Evolutionary conservation across 192 early-diverging fungal genomes (phyloP).

Genomic region (Podila minutissima): DNA sequence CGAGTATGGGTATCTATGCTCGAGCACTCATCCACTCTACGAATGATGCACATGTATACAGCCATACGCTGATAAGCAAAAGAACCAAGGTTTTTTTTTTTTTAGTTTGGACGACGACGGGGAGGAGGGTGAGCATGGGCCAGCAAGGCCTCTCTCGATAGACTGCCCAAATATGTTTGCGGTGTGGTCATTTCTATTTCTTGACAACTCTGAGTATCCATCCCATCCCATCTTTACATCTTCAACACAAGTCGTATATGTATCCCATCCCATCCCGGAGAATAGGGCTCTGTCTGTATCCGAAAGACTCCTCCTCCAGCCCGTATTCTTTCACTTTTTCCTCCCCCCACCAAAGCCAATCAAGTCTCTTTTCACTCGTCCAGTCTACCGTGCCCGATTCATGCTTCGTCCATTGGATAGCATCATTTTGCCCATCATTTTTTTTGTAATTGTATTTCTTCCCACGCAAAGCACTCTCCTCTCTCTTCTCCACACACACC

Average conservation of each 20-base stretch:
- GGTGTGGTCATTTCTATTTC: too few relatives aligned
- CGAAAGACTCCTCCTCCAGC: too few relatives aligned
- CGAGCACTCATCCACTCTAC: too few relatives aligned
- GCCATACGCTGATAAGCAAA: not conserved
- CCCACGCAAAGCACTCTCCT: not conserved
- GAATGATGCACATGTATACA: too few relatives aligned
- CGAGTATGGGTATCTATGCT: too few relatives aligned
- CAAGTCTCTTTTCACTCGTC: too few relatives aligned
- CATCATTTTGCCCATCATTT: not conserved
- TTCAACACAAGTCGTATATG: too few relatives aligned
- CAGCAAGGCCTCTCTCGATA: not conserved
- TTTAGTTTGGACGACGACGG: not conserved
- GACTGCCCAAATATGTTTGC: not conserved
- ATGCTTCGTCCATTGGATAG: not conserved
- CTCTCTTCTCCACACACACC: not conserved
- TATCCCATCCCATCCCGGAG: too few relatives aligned
- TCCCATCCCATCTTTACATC: not conserved
- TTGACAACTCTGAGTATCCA: too few relatives aligned
- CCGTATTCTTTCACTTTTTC: too few relatives aligned
- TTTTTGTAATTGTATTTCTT: not conserved
- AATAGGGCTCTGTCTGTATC: too few relatives aligned
- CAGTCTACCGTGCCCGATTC: not conserved
- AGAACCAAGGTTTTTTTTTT: not conserved
- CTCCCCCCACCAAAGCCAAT: too few relatives aligned
- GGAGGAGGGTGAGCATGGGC: not conserved